These are phyloP conservation scores for Neurospora sp. DNA, from an alignment of 2,329 filamentous ascomycete species.

Conservation along the genomic window DNA sequence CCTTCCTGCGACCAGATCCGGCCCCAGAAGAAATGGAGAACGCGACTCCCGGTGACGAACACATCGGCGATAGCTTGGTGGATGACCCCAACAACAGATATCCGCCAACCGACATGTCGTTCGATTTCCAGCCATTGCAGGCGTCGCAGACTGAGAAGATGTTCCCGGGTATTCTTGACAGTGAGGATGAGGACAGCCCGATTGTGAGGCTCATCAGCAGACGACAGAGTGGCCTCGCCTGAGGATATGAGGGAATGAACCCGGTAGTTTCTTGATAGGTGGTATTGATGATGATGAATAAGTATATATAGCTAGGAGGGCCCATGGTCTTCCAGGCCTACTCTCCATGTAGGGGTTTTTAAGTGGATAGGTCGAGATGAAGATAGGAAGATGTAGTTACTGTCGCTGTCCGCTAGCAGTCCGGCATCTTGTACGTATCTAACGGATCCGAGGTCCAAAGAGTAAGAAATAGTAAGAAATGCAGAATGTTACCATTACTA, in stretches of 20 bases:
- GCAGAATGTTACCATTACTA: background rate
- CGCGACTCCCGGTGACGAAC: background rate
- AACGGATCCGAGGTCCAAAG: background rate
- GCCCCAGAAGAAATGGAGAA: background rate
- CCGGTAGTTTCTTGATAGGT: background rate
- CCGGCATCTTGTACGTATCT: background rate
- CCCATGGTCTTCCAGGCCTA: background rate
- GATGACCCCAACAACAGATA: background rate
- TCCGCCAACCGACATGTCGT: background rate
- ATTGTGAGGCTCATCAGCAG: background rate
- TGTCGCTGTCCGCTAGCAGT: background rate
- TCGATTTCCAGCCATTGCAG: background rate
- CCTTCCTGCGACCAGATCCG: background rate
- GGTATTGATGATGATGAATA: background rate
- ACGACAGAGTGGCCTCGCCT: background rate
- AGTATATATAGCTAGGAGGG: background rate
- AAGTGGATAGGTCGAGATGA: background rate
- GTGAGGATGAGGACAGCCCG: background rate
- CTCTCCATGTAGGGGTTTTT: background rate
- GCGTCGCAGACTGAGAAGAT: background rate
- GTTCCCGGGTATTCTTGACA: background rate
- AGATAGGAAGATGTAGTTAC: background rate
- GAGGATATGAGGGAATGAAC: background rate
- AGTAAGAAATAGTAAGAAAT: background rate
- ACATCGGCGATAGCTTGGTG: background rate